phyloP scores from a whole-genome alignment of 352 stramenopile genomes.

The Globisporangium splendens region DNA sequence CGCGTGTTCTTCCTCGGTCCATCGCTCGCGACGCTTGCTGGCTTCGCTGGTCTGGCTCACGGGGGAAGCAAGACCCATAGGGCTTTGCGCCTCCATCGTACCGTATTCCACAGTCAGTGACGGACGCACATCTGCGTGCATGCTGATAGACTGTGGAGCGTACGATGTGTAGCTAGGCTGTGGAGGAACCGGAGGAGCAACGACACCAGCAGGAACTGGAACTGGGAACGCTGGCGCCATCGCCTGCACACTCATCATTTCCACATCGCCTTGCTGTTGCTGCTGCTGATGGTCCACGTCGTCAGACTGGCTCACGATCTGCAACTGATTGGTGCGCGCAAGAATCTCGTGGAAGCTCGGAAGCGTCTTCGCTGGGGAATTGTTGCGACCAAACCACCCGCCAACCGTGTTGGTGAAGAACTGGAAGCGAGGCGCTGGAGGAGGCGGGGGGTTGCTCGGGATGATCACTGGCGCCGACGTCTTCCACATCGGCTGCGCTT shows the following conservation, averaged over 20 bases:
- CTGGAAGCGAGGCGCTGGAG: conserved; percentile 20
- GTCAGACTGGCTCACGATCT: conserved; percentile 35
- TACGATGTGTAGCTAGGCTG: conserved; percentile 24
- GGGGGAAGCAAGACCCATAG: conserved; percentile 36
- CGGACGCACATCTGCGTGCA: conserved; percentile 8
- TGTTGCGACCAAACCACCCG: conserved; percentile 16
- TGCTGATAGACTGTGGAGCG: conserved; percentile 16
- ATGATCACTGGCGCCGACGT: conserved; percentile 22
- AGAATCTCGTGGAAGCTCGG: conserved; percentile 67
- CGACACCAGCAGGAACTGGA: conserved; percentile 1
- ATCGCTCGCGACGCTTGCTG: conserved; percentile 76
- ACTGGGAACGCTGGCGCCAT: conserved; percentile 3
- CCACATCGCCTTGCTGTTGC: conserved; percentile 19
- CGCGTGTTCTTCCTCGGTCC: conserved; percentile 80
- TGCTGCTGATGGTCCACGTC: neutral
- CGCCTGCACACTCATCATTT: conserved; percentile 13
- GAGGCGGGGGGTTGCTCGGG: conserved; percentile 21
- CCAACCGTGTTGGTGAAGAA: conserved; percentile 15
- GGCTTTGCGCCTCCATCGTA: conserved; percentile 14
- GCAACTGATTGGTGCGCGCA: conserved; percentile 58
- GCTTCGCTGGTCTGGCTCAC: conserved; percentile 56
- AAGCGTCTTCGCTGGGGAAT: conserved; percentile 29
- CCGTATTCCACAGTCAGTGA: conserved; percentile 8
- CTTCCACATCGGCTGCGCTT: conserved; percentile 55
- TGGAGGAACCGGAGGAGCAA: neutral